A percentile compares a stretch with the other conserved stretches of the same genome.
phyloP scores from a whole-genome alignment of 2,329 filamentous ascomycete species.

The Ceratocystis smalleyi region DNA sequence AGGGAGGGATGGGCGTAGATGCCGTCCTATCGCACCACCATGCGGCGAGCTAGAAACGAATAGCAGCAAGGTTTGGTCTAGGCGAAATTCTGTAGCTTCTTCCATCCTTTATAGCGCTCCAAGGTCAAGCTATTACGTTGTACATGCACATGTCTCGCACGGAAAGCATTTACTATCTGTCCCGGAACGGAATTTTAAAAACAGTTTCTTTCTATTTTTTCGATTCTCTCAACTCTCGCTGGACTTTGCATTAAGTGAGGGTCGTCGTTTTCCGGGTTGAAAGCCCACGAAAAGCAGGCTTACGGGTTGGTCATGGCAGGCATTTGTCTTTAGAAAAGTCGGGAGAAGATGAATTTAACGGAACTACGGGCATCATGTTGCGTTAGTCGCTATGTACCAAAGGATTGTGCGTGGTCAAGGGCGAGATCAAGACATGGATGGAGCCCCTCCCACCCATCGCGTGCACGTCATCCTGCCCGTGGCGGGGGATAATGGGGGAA shows the following conservation, averaged over 20 bases:
- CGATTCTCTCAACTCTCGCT: constrained; percentile 15
- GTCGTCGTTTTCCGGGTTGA: constrained; percentile 8
- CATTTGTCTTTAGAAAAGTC: constrained; percentile 16
- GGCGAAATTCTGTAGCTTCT: too few species aligned
- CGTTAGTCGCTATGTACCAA: constrained; percentile 7
- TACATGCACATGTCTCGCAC: neutral
- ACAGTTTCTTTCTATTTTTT: constrained; percentile 17
- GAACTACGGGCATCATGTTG: constrained; percentile 6
- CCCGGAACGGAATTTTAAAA: constrained; percentile 4
- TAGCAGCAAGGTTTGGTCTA: too few species aligned
- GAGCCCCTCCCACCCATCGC: neutral
- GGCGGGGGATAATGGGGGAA: neutral
- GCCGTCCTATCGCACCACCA: too few species aligned
- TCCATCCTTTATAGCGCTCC: too few species aligned
- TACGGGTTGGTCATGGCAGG: constrained; percentile 15
- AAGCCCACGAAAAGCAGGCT: constrained; percentile 6
- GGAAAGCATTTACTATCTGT: neutral
- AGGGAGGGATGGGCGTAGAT: too few species aligned
- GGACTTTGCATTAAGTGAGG: constrained; percentile 16
- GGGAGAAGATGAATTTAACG: constrained; percentile 17
- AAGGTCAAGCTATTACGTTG: too few species aligned
- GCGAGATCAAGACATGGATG: neutral
- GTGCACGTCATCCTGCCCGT: neutral
- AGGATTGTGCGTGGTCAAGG: neutral
- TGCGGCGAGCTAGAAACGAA: too few species aligned